Conservation (phyloP, 495 filamentous ascomycete genomes). For the Podospora appendiculata region DNA sequence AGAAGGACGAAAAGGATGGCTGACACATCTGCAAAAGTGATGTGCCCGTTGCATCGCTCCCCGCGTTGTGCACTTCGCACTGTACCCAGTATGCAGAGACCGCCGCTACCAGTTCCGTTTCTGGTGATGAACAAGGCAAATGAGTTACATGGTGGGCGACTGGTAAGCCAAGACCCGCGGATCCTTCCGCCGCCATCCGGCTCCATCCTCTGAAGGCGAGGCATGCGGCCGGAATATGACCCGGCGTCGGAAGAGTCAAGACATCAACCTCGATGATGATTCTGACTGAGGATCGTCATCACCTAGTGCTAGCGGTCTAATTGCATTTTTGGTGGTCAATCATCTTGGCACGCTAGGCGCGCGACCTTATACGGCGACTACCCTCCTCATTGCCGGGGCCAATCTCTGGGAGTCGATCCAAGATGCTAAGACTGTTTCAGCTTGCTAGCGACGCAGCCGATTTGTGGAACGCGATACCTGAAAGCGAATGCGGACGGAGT, state of each 20-base stretch:
- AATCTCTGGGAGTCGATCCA: neutral
- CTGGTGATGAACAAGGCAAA: too few relatives aligned
- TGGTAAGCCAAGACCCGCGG: too few relatives aligned
- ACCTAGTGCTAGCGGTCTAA: neutral
- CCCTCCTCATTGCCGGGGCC: neutral
- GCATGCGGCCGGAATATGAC: too few relatives aligned
- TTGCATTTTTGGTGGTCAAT: neutral
- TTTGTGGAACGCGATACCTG: slow-evolving; percentile 2
- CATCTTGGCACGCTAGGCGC: neutral
- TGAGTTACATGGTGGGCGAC: neutral
- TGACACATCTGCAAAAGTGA: slow-evolving; percentile 7
- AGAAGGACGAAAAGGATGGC: neutral
- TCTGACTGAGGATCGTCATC: neutral
- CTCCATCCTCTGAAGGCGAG: too few relatives aligned
- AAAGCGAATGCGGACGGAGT: neutral
- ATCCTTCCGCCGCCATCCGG: too few relatives aligned
- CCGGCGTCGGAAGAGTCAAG: too few relatives aligned
- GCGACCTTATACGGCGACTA: neutral
- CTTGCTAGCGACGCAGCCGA: neutral
- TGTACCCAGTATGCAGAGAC: neutral
- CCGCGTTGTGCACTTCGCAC: neutral
- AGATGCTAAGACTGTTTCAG: slow-evolving; percentile 3
- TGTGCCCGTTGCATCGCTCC: neutral
- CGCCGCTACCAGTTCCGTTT: too few relatives aligned
- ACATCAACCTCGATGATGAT: neutral